Conservation (phyloP, 164 flowering plant genomes). For the Nymphaea thermarum region DNA sequence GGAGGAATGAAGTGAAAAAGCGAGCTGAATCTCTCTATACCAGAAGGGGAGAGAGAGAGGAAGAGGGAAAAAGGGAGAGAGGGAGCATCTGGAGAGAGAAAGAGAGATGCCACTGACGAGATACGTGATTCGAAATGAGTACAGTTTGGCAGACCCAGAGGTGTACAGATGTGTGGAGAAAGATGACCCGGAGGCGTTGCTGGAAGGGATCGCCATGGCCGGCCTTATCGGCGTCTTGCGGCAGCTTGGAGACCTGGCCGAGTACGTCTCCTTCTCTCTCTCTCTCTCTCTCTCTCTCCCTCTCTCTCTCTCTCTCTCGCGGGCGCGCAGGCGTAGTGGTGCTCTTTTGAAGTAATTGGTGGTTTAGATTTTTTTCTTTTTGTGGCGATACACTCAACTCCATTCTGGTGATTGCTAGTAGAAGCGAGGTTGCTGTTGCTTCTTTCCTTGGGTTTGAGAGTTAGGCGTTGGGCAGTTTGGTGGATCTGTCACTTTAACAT, state of each 20-base stretch:
- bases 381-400: too few species aligned
- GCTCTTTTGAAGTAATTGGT: too few species aligned
- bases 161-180: slow-evolving; percentile 67
- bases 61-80: too few species aligned
- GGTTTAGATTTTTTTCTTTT: too few species aligned
- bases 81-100: too few species aligned
- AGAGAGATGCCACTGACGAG: slow-evolving; percentile 71
- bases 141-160: slow-evolving; percentile 86
- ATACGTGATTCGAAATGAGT: slow-evolving; percentile 72
- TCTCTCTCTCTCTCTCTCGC: slow-evolving; percentile 1
- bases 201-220: slow-evolving; percentile 98
- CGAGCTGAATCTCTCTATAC: not conserved
- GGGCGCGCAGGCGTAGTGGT: too few species aligned
- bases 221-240: slow-evolving; percentile 92
- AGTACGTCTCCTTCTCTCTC: slow-evolving; percentile 33
- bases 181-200: slow-evolving; percentile 92
- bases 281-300: not conserved
- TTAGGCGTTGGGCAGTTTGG: not conserved
- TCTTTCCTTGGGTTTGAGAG: not conserved
- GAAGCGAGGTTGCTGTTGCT: not conserved
- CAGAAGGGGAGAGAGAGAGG: not conserved
- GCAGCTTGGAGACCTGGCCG: slow-evolving; percentile 95
- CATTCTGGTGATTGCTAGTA: too few species aligned
- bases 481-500: not conserved
- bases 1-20: not conserved